Base-by-base conservation (phyloP, 2,329 filamentous ascomycete genomes). In the Ascomycota sp. region DNA sequence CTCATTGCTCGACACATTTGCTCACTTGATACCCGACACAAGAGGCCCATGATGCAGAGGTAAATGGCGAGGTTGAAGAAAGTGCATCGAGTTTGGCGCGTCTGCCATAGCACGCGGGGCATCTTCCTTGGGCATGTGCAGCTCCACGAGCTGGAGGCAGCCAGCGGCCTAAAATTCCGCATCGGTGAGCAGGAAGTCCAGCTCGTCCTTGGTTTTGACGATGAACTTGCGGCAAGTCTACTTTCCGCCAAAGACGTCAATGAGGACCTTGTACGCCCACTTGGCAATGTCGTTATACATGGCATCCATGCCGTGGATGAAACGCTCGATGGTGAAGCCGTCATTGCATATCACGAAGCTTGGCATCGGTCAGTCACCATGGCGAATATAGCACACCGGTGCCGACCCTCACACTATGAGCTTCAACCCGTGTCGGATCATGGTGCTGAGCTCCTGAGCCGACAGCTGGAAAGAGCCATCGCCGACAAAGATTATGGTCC, bases 381-480 rank as follows among this genome's bases (percentile, higher is more conserved):
- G n/a, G n/a, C n/a, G n/a, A n/a, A n/a, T n/a, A n/a, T n/a, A n/a
- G n/a, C n/a, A n/a, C n/a, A n/a, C n/a, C n/a, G n/a, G n/a, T n/a
- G n/a, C n/a, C n/a, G n/a, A n/a, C n/a, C n/a, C n/a, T n/a, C n/a
- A n/a, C n/a, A n/a, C n/a, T n/a, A n/a, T n/a, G n/a, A n/a, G 69
- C 36, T 75, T 73, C 33, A 92, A 57, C 17, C 66, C 61, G 35
- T 79, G 73, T 20, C 74, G 66, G 38, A 92, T 68, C 65, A 92
- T 86, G 8, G 81, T 89, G 50, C 72, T 78, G 37, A 92, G 47
- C 52, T 89, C 82, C 48, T 92, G 82, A 0, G 69, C 75, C 0
- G 81, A 91, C 33, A 92, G 61, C 48, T 93, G 81, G 51, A 91
- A 74, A 33, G 74, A 81, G 20, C 83, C 83, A 43, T 93, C 83